phyloP scores from a whole-genome alignment of 2,329 filamentous ascomycete species.

The Colletotrichum abscissum region DNA sequence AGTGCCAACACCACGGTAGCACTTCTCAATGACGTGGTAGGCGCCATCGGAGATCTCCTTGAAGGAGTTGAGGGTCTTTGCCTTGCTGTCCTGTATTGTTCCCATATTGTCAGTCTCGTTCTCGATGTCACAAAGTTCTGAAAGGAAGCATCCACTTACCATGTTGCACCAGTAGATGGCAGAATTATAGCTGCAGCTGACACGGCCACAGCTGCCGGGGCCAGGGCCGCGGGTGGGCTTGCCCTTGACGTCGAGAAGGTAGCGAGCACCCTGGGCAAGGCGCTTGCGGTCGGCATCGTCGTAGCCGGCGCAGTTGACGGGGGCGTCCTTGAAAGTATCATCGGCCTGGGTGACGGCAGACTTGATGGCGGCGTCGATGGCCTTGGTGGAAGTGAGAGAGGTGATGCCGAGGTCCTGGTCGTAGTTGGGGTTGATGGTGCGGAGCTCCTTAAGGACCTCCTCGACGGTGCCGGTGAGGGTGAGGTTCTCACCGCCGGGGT shows the following conservation, averaged over 20 bases:
- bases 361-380: background rate
- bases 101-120: background rate
- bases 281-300: too few species aligned
- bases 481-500: constrained; percentile 10
- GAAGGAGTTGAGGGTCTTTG: background rate
- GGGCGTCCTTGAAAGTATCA: too few species aligned
- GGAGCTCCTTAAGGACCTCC: background rate
- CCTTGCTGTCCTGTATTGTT: background rate
- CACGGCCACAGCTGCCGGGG: background rate
- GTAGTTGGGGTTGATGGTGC: background rate
- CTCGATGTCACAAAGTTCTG: background rate
- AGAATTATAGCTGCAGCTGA: background rate
- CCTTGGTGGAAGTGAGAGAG: background rate
- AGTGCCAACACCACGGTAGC: too few species aligned
- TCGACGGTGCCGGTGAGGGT: background rate
- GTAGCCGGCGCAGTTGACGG: too few species aligned
- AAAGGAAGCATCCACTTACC: background rate
- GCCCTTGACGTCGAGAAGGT: background rate
- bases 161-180: background rate
- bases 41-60: too few species aligned
- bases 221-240: background rate
- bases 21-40: too few species aligned
- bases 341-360: background rate
- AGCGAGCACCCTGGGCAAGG: too few species aligned
- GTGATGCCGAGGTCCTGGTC: background rate